phyloP scores from a whole-genome alignment of 805 yeast species.

The Diddensiella transvaalensis region DNA sequence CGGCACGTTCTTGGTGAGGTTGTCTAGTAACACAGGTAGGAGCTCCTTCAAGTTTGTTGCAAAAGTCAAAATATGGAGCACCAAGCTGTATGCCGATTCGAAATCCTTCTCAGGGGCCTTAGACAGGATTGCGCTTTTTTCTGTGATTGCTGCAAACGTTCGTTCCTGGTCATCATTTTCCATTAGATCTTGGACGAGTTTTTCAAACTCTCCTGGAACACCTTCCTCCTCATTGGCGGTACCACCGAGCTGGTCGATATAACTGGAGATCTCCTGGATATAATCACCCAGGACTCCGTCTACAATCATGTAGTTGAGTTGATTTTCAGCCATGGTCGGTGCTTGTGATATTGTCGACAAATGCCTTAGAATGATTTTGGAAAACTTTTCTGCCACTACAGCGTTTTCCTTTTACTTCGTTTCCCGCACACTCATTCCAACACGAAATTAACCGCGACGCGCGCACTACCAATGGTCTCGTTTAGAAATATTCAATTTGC shows the following conservation, averaged over 20 bases:
- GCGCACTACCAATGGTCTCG: no score
- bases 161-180: conserved; percentile 27
- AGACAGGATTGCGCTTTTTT: conserved; percentile 27
- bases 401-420: neutral
- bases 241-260: conserved; percentile 34
- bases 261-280: conserved; percentile 35
- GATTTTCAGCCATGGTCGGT: conserved; percentile 16
- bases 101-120: conserved; percentile 36
- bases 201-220: conserved; percentile 15
- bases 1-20: conserved; percentile 28
- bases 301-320: conserved; percentile 34
- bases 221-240: conserved; percentile 19
- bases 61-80: conserved; percentile 34
- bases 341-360: neutral
- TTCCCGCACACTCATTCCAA: neutral
- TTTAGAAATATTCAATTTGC: no score
- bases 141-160: conserved; percentile 31
- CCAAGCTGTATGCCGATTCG: conserved; percentile 38
- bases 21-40: conserved; percentile 29
- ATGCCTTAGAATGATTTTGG: neutral
- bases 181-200: conserved; percentile 24
- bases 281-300: conserved; percentile 37
- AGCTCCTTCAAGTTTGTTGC: conserved; percentile 33
- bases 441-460: neutral
- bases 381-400: neutral